phyloP scores from a whole-genome alignment of 179 eudicot genomes.

The Corrigiola litoralis region DNA sequence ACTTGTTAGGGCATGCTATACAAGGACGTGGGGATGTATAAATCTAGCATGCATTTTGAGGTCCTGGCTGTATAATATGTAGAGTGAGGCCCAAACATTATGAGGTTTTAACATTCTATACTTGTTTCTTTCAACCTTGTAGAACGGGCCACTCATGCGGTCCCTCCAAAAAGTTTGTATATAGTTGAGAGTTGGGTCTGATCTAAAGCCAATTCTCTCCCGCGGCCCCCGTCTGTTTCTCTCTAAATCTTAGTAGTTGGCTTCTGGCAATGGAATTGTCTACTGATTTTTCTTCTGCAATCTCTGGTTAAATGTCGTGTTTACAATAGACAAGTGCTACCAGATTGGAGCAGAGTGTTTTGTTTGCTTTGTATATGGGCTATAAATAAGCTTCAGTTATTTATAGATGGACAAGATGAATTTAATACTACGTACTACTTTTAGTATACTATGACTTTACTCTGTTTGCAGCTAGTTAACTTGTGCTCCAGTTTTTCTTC shows the following conservation, averaged over 20 bases:
- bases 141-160: neutral
- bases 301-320: conserved; percentile 5
- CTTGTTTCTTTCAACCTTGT: neutral
- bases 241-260: neutral
- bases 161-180: neutral
- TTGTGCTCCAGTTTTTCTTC: neutral
- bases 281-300: neutral
- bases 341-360: neutral
- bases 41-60: conserved; percentile 17
- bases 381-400: conserved; percentile 3
- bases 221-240: conserved; percentile 2
- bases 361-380: neutral
- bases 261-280: neutral
- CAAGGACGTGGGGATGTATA: conserved; percentile 6
- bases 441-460: neutral
- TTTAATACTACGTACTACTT: conserved; percentile 11
- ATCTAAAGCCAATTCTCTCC: neutral
- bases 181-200: neutral
- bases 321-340: neutral
- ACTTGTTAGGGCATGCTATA: neutral
- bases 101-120: neutral
- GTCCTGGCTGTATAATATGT: conserved; percentile 3
- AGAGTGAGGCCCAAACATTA: conserved; percentile 18
- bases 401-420: conserved; percentile 16
- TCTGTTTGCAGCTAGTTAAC: neutral